phyloP scores from a whole-genome alignment of 768 basidiomycete species.

The Boletus tylopilopsis region DNA sequence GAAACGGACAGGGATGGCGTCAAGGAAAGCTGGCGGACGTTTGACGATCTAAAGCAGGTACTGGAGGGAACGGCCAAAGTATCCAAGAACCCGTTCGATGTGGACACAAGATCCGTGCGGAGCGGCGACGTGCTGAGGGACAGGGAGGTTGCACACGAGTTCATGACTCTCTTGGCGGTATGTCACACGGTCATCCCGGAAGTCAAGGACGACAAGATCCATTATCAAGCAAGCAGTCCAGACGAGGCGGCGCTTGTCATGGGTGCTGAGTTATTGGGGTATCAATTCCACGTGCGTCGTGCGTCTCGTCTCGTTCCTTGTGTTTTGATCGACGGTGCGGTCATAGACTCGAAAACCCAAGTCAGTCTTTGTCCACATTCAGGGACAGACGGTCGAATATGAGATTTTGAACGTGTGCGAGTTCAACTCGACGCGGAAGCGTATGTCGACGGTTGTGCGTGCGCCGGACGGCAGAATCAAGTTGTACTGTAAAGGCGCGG shows the following conservation, averaged over 20 bases:
- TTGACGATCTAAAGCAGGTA: conserved; percentile 62
- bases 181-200: conserved; percentile 99
- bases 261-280: conserved; percentile 89
- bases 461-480: conserved; percentile 89
- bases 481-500: conserved; percentile 94
- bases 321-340: background rate
- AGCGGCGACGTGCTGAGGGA: conserved; percentile 7
- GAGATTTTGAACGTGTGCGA: conserved; percentile 96
- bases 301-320: background rate
- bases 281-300: conserved; percentile 83
- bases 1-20: conserved; percentile 38
- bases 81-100: conserved; percentile 56
- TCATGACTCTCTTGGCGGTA: conserved; percentile 82
- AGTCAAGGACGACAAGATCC: conserved; percentile 79
- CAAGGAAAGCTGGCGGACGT: conserved; percentile 70
- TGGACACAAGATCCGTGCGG: conserved; percentile 16
- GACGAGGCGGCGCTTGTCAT: conserved; percentile 96
- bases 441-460: conserved; percentile 95
- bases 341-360: conserved; percentile 91
- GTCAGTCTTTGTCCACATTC: conserved; percentile 85
- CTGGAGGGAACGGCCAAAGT: conserved; percentile 38
- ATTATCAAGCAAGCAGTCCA: conserved; percentile 95
- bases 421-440: conserved; percentile 96
- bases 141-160: conserved; percentile 63
- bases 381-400: conserved; percentile 71